phyloP scores from a whole-genome alignment of 2,329 filamentous ascomycete species.

The Scopulariopsis brevicaulis region DNA sequence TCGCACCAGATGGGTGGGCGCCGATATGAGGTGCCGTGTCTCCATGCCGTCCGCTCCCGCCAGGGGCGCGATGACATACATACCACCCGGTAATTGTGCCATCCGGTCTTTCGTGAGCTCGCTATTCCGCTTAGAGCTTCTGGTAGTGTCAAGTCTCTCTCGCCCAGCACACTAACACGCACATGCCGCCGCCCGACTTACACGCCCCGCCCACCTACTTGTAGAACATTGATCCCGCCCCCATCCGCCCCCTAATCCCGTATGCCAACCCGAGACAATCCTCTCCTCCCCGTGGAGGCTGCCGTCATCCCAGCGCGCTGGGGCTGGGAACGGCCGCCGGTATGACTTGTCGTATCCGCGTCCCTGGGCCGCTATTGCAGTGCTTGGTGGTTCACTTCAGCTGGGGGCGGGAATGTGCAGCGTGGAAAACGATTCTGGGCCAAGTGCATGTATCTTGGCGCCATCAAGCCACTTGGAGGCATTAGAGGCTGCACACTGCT shows the following conservation, averaged over 20 bases:
- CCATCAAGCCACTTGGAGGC: not conserved
- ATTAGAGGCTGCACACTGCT: too few relatives aligned
- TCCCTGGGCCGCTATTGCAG: not conserved
- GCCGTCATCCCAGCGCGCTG: not conserved
- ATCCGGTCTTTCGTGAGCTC: not conserved
- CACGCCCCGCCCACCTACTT: not conserved
- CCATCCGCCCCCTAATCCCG: not conserved
- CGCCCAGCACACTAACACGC: not conserved
- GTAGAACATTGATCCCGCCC: not conserved
- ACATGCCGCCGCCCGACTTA: not conserved
- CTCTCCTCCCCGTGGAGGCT: not conserved
- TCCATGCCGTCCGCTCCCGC: too few relatives aligned
- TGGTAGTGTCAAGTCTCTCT: not conserved
- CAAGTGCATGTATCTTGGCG: not conserved
- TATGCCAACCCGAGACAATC: not conserved
- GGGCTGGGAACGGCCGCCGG: not conserved
- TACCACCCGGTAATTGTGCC: too few relatives aligned
- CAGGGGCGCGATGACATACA: too few relatives aligned
- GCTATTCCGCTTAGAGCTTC: not conserved
- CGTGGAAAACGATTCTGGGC: not conserved
- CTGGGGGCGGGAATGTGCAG: not conserved
- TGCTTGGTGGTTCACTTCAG: not conserved
- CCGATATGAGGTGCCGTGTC: too few relatives aligned
- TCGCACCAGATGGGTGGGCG: too few relatives aligned
- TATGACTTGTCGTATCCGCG: not conserved